Percentiles rank a stretch among this genome's conserved stretches.
Conservation (phyloP, 768 basidiomycete species). For the Hygrophoropsis aurantiaca region DNA sequence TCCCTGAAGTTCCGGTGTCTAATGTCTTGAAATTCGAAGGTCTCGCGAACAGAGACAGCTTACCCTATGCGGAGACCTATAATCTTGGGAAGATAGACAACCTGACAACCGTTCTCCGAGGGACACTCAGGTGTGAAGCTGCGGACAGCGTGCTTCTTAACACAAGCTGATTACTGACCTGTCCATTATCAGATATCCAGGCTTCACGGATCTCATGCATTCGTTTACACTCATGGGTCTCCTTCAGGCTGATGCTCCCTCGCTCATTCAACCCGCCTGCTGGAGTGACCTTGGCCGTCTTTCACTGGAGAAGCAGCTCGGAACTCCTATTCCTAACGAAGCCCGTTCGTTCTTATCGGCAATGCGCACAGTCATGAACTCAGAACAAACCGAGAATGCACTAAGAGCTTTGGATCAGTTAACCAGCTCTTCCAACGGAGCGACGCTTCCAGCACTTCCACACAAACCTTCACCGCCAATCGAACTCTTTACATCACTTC, state of each 20-base stretch:
- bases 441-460: conserved; percentile 44
- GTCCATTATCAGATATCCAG: conserved; percentile 63
- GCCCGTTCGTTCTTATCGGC: conserved; percentile 33
- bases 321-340: conserved; percentile 28
- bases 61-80: conserved; percentile 70
- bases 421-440: conserved; percentile 12
- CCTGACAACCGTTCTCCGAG: conserved; percentile 72
- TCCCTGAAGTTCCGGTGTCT: conserved; percentile 67
- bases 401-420: conserved; percentile 12
- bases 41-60: conserved; percentile 80
- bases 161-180: background rate
- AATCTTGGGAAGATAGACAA: conserved; percentile 41
- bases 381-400: conserved; percentile 42
- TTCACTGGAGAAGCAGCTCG: conserved; percentile 29
- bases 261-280: conserved; percentile 15
- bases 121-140: conserved; percentile 68
- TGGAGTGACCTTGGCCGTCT: conserved; percentile 39
- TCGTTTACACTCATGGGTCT: conserved; percentile 72
- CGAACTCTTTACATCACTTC: conserved; percentile 71
- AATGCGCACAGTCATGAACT: conserved; percentile 19
- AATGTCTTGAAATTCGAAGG: conserved; percentile 72
- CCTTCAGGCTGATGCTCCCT: conserved; percentile 39
- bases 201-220: conserved; percentile 74
- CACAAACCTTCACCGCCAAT: conserved; percentile 48
- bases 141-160: background rate